Evolutionary conservation across 768 basidiomycete genomes (phyloP).

Genomic region (Boletus patriciae): DNA sequence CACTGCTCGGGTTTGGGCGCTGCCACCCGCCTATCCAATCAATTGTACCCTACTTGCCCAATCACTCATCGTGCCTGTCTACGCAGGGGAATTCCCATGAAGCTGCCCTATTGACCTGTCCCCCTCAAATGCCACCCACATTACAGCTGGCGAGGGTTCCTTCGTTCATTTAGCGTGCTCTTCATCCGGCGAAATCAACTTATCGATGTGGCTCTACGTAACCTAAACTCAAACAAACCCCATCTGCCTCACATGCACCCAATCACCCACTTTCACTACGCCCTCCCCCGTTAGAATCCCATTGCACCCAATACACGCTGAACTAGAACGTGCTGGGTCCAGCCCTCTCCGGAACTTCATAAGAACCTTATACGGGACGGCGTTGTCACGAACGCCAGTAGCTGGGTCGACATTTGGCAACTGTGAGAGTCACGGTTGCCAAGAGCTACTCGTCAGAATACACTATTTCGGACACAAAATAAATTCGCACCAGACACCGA

Average conservation of each 20-base stretch:
- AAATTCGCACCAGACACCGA: constrained; percentile 63
- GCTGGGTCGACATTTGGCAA: constrained; percentile 70
- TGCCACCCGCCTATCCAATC: no score
- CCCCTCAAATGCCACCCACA: no score
- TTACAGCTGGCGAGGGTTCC: no score
- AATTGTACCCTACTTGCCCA: no score
- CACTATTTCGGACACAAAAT: constrained; percentile 1
- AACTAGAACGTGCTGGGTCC: constrained; percentile 47
- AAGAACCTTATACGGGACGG: constrained; percentile 73
- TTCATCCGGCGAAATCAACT: not conserved
- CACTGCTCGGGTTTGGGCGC: no score
- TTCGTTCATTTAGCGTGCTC: no score
- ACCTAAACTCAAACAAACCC: constrained; percentile 23
- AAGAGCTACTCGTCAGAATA: constrained; percentile 2
- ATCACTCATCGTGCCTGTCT: no score
- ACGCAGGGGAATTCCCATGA: no score
- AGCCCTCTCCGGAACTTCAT: constrained; percentile 70
- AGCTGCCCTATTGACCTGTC: no score
- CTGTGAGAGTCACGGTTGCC: constrained; percentile 43
- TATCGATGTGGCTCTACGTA: not conserved
- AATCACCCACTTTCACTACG: constrained; percentile 60
- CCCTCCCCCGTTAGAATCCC: constrained; percentile 53
- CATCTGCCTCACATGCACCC: constrained; percentile 49
- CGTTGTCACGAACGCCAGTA: constrained; percentile 64
- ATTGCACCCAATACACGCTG: constrained; percentile 69